Percentiles rank a stretch among this genome's conserved stretches.
These are phyloP conservation scores for Fusarium miscanthi DNA, from an alignment of 2,329 filamentous ascomycete genomes.

Conservation along the genomic window DNA sequence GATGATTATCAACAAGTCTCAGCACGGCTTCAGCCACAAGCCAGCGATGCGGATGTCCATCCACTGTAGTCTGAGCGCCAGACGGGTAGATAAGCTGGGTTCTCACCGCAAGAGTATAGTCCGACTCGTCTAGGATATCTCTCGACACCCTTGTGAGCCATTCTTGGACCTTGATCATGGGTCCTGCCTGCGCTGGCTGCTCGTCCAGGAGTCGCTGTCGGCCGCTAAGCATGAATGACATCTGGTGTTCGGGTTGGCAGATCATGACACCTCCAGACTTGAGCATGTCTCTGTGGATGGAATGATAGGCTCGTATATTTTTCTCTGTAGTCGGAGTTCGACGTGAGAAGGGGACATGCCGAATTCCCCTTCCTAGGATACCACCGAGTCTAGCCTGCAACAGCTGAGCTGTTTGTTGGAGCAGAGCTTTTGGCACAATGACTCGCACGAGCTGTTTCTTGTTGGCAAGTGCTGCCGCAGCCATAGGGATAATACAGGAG, in stretches of 20 bases:
- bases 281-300: slow-evolving; percentile 54
- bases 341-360: slow-evolving; percentile 69
- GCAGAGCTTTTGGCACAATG: slow-evolving; percentile 67
- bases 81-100: slow-evolving; percentile 70
- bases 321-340: slow-evolving; percentile 50
- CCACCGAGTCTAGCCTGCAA: slow-evolving; percentile 66
- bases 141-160: slow-evolving; percentile 63
- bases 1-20: slow-evolving; percentile 55
- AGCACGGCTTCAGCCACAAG: slow-evolving; percentile 56
- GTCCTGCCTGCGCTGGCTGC: slow-evolving; percentile 54
- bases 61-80: slow-evolving; percentile 61
- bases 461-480: slow-evolving; percentile 58
- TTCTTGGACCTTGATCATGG: slow-evolving; percentile 63
- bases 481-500: slow-evolving; percentile 66
- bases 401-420: slow-evolving; percentile 67
- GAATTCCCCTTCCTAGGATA: slow-evolving; percentile 62
- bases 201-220: slow-evolving; percentile 66
- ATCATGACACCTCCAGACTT: slow-evolving; percentile 64
- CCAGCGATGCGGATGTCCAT: slow-evolving; percentile 67
- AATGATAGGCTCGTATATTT: slow-evolving; percentile 49
- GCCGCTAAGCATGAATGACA: slow-evolving; percentile 73
- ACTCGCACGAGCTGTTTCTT: slow-evolving; percentile 61
- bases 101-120: slow-evolving; percentile 64
- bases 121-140: slow-evolving; percentile 75
- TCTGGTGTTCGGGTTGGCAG: slow-evolving; percentile 69